Evolutionary conservation across 2,329 filamentous ascomycete genomes (phyloP).

Genomic region (Aspergillaceae sp.): DNA sequence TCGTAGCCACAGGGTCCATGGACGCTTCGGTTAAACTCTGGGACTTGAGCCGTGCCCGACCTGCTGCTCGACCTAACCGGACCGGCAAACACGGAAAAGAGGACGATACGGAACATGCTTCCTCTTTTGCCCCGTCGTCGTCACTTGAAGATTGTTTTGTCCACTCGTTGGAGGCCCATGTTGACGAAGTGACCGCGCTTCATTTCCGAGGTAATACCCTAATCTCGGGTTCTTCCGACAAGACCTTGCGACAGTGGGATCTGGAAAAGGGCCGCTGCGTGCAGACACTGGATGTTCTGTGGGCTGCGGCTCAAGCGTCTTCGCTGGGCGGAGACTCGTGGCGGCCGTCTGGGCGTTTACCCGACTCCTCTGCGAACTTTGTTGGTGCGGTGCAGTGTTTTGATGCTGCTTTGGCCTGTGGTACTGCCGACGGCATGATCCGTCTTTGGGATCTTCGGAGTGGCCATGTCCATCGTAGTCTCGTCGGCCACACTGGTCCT

Average conservation of each 20-base stretch:
- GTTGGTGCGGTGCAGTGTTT: constrained; percentile 93
- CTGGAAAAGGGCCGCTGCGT: constrained; percentile 94
- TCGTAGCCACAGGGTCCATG: constrained; percentile 87
- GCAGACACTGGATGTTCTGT: constrained; percentile 94
- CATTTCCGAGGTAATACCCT: constrained; percentile 84
- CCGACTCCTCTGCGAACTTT: constrained; percentile 70
- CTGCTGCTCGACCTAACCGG: constrained; percentile 57
- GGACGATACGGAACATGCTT: constrained; percentile 37
- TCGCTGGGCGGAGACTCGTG: constrained; percentile 60
- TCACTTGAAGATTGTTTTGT: constrained; percentile 84
- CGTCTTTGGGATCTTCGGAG: constrained; percentile 92
- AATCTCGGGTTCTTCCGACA: constrained; percentile 92
- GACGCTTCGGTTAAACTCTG: constrained; percentile 91
- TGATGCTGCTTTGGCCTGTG: constrained; percentile 88
- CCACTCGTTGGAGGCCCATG: constrained; percentile 80
- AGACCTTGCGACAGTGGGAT: constrained; percentile 96
- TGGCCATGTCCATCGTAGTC: constrained; percentile 90
- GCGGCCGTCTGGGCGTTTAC: constrained; percentile 58
- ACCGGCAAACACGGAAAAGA: constrained; percentile 43
- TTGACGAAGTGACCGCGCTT: constrained; percentile 88
- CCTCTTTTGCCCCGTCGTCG: constrained; percentile 57
- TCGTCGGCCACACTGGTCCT: constrained; percentile 90
- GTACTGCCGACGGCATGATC: constrained; percentile 96
- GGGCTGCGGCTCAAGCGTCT: constrained; percentile 87
- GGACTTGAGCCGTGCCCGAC: constrained; percentile 85